These are phyloP conservation scores for Starmerella geochares DNA, from an alignment of 805 yeast genomes.

Conservation along the genomic window DNA sequence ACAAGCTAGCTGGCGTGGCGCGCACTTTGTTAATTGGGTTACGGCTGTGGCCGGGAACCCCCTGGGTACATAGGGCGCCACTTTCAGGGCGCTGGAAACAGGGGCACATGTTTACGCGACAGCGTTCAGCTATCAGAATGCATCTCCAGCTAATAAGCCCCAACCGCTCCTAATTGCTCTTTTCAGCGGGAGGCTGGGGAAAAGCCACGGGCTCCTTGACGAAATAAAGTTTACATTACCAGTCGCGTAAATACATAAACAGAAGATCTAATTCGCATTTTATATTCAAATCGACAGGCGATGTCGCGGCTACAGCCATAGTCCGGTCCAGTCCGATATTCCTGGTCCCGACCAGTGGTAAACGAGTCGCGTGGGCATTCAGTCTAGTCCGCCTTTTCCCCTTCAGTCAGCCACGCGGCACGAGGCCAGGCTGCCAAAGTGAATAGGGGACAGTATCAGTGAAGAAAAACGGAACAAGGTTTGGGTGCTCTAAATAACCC, in stretches of 20 bases:
- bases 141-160: neutral
- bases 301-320: constrained; percentile 21
- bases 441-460: constrained; percentile 33
- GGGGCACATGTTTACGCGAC: neutral
- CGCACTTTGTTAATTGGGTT: too few species aligned
- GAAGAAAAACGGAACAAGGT: constrained; percentile 20
- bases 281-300: neutral
- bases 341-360: constrained; percentile 22
- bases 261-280: neutral
- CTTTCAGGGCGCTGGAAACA: neutral
- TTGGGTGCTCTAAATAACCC: neutral
- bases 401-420: constrained; percentile 27
- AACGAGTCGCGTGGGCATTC: constrained; percentile 17
- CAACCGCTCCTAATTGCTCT: neutral
- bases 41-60: too few species aligned
- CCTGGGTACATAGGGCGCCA: neutral
- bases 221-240: neutral
- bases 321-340: constrained; percentile 13
- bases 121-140: neutral
- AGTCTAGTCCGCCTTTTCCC: constrained; percentile 32
- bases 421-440: constrained; percentile 27
- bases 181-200: neutral
- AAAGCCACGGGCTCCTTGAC: neutral
- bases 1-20: too few species aligned
- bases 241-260: neutral